phyloP scores from a whole-genome alignment of 495 filamentous ascomycete species.

The Aspergillus nanangensis region DNA sequence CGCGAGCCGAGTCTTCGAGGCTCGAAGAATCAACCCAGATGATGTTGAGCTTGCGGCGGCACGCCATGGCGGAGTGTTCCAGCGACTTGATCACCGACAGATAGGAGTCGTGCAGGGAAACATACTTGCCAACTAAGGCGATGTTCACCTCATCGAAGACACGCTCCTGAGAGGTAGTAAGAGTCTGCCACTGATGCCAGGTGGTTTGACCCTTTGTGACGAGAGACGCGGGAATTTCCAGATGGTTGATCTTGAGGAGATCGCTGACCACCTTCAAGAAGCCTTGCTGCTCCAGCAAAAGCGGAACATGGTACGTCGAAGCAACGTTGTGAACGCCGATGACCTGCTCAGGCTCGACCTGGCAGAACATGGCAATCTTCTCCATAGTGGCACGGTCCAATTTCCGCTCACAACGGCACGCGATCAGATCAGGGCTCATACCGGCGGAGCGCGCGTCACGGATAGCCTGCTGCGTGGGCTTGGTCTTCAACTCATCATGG shows the following conservation, averaged over 20 bases:
- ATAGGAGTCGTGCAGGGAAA: slow-evolving; percentile 76
- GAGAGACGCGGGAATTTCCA: slow-evolving; percentile 37
- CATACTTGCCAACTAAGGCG: slow-evolving; percentile 91
- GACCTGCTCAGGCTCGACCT: slow-evolving; percentile 76
- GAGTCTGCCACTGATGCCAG: slow-evolving; percentile 71
- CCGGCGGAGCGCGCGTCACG: slow-evolving; percentile 75
- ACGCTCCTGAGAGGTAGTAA: slow-evolving; percentile 58
- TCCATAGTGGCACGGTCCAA: slow-evolving; percentile 70
- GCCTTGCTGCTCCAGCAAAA: slow-evolving; percentile 78
- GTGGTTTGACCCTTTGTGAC: slow-evolving; percentile 54
- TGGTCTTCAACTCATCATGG: slow-evolving; percentile 81
- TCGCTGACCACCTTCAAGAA: slow-evolving; percentile 58
- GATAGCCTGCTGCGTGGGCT: slow-evolving; percentile 90
- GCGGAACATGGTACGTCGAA: slow-evolving; percentile 86
- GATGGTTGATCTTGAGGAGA: slow-evolving; percentile 45
- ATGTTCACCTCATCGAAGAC: slow-evolving; percentile 69
- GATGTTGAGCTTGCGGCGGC: slow-evolving; percentile 71
- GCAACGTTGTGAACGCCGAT: slow-evolving; percentile 80
- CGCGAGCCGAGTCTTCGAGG: slow-evolving; percentile 58
- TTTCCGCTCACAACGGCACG: slow-evolving; percentile 78
- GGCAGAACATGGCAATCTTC: slow-evolving; percentile 85
- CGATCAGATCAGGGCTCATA: slow-evolving; percentile 85
- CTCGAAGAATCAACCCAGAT: slow-evolving; percentile 80
- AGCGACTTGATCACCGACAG: slow-evolving; percentile 76
- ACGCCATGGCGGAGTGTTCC: slow-evolving; percentile 88